Base-by-base conservation (phyloP, 768 basidiomycete genomes). In the Myochromella boudieri region DNA sequence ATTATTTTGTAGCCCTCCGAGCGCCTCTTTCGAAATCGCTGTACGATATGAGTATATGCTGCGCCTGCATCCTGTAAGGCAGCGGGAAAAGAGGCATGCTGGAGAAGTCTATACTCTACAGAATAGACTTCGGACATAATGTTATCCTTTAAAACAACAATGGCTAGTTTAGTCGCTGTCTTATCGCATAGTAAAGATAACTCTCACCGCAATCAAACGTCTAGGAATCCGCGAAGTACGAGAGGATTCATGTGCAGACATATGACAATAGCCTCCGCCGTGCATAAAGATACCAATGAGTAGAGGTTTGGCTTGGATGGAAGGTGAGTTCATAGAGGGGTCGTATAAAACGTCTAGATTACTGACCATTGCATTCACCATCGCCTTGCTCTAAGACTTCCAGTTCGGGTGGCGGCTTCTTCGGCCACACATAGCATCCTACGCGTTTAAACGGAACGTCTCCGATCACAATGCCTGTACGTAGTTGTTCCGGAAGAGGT, bases 231-330 rank as follows among this genome's bases (percentile, higher is more conserved):
- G 64, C 2, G 76, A 78, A 3, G 78, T 76, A 17, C 69, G 54
- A 27, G 73, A 64, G 6, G 58, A 62, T 56, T 80, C 78, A 44
- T 78, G 77, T 0, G 76, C 78, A 18, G 77, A 79, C 75, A 78
- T 78, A 50, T 80, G 78, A 52, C 74, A 78, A 47, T 78, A 80
- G 11, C 76, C 78, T 15, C 78, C 77, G 17, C 78, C 78, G 41
- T 80, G 78, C 59, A 78, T 66, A 60, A 75, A 80, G 12, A 79
- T 66, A 2, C 76, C 76, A 27, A 79, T 65, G 26, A 75, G 34
- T 4, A 69, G 67, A 54, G 57, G 14, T 50, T 55, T 6, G 47
- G 46, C 45, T 60, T 36, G n/a, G n/a, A n/a, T n/a, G n/a, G n/a
- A n/a, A n/a, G n/a, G n/a, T n/a, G n/a, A n/a, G n/a, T n/a, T n/a